These are phyloP conservation scores for Acrodontium crateriforme DNA, from an alignment of 2,329 filamentous ascomycete genomes.

Conservation along the genomic window DNA sequence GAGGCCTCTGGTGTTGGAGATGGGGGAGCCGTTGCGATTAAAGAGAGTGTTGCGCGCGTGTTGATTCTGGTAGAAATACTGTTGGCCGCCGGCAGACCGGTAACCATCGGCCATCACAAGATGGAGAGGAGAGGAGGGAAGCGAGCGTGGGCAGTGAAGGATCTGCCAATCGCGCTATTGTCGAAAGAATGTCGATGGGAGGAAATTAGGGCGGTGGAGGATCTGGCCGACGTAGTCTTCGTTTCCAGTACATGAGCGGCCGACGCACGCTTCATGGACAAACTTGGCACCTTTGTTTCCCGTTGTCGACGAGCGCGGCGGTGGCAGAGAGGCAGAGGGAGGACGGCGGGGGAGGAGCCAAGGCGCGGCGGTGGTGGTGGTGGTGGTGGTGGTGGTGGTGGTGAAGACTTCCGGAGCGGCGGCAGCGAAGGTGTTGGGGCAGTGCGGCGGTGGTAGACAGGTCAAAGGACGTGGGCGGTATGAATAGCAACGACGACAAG, in stretches of 20 bases:
- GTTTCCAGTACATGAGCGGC: conserved; percentile 36
- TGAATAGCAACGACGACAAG: too few relatives aligned
- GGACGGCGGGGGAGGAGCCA: too few relatives aligned
- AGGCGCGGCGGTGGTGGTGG: conserved; percentile 4
- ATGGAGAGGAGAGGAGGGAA: conserved; percentile 10
- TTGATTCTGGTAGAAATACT: conserved; percentile 44
- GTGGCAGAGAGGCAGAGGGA: too few relatives aligned
- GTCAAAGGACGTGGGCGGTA: too few relatives aligned
- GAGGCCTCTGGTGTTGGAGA: conserved; percentile 27
- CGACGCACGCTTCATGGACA: conserved; percentile 4
- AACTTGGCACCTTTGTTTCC: too few relatives aligned
- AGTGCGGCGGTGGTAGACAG: too few relatives aligned
- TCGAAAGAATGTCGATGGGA: conserved; percentile 10
- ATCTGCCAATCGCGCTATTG: conserved; percentile 13
- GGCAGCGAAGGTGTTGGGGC: too few relatives aligned
- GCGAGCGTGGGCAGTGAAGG: conserved; percentile 4
- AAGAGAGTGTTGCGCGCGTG: conserved; percentile 30
- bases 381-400: not conserved
- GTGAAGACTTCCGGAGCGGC: too few relatives aligned
- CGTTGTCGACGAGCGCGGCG: too few relatives aligned
- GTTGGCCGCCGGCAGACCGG: conserved; percentile 48
- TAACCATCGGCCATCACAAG: conserved; percentile 56
- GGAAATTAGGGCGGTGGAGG: conserved; percentile 28
- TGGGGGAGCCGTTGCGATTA: conserved; percentile 34
- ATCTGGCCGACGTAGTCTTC: conserved; percentile 32